Percentiles rank a stretch among this genome's conserved stretches.
Conservation (phyloP, 805 yeast genomes). For the Lipomyces japonicus region DNA sequence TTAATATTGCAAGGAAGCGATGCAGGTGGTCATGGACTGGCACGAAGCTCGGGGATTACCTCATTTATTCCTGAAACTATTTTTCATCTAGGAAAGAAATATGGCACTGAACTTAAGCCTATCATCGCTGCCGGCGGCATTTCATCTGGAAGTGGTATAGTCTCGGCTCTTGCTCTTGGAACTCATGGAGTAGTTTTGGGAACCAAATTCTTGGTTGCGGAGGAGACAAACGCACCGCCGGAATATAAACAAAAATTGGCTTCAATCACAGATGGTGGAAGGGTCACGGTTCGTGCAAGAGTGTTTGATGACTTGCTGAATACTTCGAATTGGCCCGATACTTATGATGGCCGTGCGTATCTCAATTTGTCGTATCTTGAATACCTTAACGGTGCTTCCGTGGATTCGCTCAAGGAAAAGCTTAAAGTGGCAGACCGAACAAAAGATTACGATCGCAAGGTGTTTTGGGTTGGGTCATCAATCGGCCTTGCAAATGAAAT, state of each 20-base stretch:
- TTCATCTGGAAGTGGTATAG: conserved; percentile 36
- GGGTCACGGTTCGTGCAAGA: conserved; percentile 12
- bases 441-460: conserved; percentile 9
- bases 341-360: conserved; percentile 14
- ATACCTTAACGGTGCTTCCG: background rate
- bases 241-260: conserved; percentile 2
- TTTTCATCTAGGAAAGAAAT: conserved; percentile 3
- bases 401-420: background rate
- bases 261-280: conserved; percentile 11
- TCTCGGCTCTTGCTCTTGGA: conserved; percentile 40
- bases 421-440: conserved; percentile 7
- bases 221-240: conserved; percentile 12
- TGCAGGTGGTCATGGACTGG: conserved; percentile 66
- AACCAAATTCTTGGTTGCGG: conserved; percentile 36
- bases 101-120: conserved; percentile 20
- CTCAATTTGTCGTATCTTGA: conserved; percentile 13
- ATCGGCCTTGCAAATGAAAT: conserved; percentile 10
- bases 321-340: conserved; percentile 19
- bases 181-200: conserved; percentile 58
- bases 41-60: conserved; percentile 37
- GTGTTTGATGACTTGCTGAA: conserved; percentile 11
- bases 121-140: conserved; percentile 56
- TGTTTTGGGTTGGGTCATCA: conserved; percentile 18
- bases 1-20: conserved; percentile 55
- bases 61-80: conserved; percentile 30